Evolutionary conservation across 2,329 filamentous ascomycete genomes (phyloP), one percentile per base, ranked within the genome.

Genomic region (Pleoardoris graminearum): DNA sequence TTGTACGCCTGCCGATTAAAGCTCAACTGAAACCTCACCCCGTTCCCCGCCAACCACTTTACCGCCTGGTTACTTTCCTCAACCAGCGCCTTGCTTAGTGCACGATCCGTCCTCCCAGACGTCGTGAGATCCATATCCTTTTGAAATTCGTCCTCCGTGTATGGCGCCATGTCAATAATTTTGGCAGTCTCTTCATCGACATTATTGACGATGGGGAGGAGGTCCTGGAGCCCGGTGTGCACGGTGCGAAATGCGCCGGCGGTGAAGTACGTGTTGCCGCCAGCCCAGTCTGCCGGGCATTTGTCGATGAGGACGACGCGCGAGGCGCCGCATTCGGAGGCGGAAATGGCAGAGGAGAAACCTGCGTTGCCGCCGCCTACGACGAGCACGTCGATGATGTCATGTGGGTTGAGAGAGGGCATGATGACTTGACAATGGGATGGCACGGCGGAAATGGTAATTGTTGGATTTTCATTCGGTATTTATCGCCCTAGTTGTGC

Each of bases 1-100:
- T 84, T 75, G 65, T 86, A 89, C 0, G 86, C 83, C 63, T 89
- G 85, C 2, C 86, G 76, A 53, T 87, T 83, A 67, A 88, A 88
- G 1, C 79, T 82, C 3, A 88, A 72, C 61, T 84, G 79, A 60
- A 85, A 87, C 1, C 77, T 73, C 2, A 85, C 71, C 0, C 84
- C 84, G 35, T 82, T 51, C 1, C 65, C 56, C 1, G 76, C 76
- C 2, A 87, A 73, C 84, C 84, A 86, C 59, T 80, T 78, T 7
- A 85, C 69, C 0, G 81, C 70, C 0, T 65, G 68, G 46, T 78
- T 79, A 0, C 79, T 82, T 17, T 85, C 79, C 1, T 73, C 57
- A 0, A 88, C 76, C 1, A 88, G 70, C 0, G 72, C 70, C 14
- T 72, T 65, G 1, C 77, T 75, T 8, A 88, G 72, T 0, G 59